Conservation (phyloP, 345 rosid species). For the Trapa incisa region DNA sequence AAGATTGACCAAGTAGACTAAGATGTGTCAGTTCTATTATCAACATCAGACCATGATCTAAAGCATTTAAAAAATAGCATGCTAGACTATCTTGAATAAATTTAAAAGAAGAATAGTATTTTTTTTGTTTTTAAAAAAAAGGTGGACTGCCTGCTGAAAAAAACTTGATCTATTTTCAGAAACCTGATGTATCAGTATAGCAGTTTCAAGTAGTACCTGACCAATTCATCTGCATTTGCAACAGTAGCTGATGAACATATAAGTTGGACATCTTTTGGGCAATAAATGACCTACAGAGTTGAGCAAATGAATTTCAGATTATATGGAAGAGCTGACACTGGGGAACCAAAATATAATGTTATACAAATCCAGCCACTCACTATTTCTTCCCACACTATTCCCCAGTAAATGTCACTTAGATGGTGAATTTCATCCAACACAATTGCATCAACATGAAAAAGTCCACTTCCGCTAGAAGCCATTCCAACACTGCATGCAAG, state of each 20-base stretch:
- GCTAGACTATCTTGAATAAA: neutral
- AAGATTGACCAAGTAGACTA: no score
- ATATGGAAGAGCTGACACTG: neutral
- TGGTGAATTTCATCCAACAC: conserved; percentile 97
- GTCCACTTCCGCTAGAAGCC: conserved; percentile 75
- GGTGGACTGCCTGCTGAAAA: neutral
- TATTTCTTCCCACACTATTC: conserved; percentile 96
- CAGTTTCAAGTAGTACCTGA: conserved; percentile 40
- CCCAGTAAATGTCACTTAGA: conserved; percentile 84
- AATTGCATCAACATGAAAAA: conserved; percentile 77
- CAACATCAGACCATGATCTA: neutral
- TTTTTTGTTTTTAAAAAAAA: neutral
- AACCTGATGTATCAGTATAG: neutral
- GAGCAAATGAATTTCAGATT: neutral
- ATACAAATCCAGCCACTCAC: conserved; percentile 26
- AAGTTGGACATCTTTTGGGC: conserved; percentile 83
- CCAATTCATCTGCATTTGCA: conserved; percentile 88
- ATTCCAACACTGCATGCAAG: conserved; percentile 65
- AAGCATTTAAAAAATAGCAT: neutral
- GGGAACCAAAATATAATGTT: neutral
- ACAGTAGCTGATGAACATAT: conserved; percentile 91
- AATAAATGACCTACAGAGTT: conserved; percentile 60
- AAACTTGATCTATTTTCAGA: neutral
- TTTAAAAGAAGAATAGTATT: neutral
- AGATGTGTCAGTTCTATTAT: no score